Evolutionary conservation across 148 eudicot genomes (phyloP).

Genomic region (Rhododendron vialii): DNA sequence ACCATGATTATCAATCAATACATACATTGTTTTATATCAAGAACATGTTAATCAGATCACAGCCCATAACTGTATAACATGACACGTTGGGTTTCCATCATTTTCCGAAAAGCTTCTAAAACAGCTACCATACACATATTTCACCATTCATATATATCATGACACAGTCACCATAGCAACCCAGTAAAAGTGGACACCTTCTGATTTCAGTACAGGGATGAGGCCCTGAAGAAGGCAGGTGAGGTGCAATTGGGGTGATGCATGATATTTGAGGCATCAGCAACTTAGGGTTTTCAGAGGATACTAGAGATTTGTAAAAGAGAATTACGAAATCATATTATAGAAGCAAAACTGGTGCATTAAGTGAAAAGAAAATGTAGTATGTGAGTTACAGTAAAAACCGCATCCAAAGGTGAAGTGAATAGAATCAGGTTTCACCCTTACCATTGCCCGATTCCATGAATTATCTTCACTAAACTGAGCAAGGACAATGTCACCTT

Average conservation of each 20-base stretch:
- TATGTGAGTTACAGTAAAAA: not conserved
- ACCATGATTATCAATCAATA: not conserved
- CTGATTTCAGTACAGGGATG: not conserved
- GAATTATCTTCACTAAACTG: conserved; percentile 82
- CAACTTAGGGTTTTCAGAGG: not conserved
- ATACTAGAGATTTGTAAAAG: not conserved
- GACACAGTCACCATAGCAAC: not conserved
- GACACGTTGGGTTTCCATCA: not conserved
- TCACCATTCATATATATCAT: not conserved
- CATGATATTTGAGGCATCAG: not conserved
- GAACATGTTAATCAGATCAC: not conserved
- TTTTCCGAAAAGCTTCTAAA: not conserved
- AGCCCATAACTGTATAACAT: not conserved
- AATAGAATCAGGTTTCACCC: conserved; percentile 1
- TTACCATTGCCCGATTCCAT: conserved; percentile 96
- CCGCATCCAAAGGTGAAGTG: not conserved
- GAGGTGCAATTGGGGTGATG: not conserved
- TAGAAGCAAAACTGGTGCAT: not conserved
- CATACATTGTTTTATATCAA: not conserved
- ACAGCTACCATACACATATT: not conserved
- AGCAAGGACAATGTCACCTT: conserved; percentile 83
- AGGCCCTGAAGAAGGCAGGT: not conserved
- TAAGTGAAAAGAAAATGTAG: not conserved
- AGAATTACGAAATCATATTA: not conserved
- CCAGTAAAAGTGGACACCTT: not conserved